phyloP scores from a whole-genome alignment of 257 asterid genomes.

The Solanum chaucha region DNA sequence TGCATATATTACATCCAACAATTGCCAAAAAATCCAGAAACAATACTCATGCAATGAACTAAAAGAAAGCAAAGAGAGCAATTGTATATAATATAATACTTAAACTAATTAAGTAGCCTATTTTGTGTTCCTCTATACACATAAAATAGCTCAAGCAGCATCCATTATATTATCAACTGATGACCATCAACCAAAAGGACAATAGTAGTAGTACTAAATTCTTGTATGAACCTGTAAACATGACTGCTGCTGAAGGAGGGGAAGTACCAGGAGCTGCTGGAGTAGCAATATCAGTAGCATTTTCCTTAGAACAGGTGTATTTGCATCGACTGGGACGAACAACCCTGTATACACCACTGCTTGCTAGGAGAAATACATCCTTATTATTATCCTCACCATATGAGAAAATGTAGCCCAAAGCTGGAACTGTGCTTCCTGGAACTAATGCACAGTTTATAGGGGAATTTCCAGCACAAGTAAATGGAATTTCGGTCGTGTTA shows the following conservation, averaged over 20 bases:
- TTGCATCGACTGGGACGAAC: conserved; percentile 75
- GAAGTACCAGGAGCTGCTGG: conserved; percentile 35
- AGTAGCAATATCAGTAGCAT: conserved; percentile 7
- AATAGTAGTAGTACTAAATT: conserved; percentile 14
- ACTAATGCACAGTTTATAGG: conserved; percentile 54
- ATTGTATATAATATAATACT: neutral
- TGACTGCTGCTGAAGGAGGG: conserved; percentile 36
- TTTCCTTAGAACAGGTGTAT: conserved; percentile 50
- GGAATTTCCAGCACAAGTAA: conserved; percentile 58
- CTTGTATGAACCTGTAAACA: conserved; percentile 3
- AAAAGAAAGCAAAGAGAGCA: neutral
- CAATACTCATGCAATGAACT: neutral
- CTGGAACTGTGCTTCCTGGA: conserved; percentile 50
- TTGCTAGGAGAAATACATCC: conserved; percentile 56
- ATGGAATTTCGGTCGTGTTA: conserved; percentile 30
- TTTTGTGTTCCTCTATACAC: neutral
- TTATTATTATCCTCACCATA: conserved; percentile 70
- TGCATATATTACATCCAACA: neutral
- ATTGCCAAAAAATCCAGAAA: neutral
- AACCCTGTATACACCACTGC: conserved; percentile 73
- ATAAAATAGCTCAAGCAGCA: neutral
- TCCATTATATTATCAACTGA: neutral
- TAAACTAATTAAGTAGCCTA: neutral
- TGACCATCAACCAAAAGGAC: conserved; percentile 4
- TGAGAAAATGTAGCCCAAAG: conserved; percentile 71